These are phyloP conservation scores for Emergomyces orientalis DNA, from an alignment of 2,329 filamentous ascomycete genomes.

Conservation along the genomic window DNA sequence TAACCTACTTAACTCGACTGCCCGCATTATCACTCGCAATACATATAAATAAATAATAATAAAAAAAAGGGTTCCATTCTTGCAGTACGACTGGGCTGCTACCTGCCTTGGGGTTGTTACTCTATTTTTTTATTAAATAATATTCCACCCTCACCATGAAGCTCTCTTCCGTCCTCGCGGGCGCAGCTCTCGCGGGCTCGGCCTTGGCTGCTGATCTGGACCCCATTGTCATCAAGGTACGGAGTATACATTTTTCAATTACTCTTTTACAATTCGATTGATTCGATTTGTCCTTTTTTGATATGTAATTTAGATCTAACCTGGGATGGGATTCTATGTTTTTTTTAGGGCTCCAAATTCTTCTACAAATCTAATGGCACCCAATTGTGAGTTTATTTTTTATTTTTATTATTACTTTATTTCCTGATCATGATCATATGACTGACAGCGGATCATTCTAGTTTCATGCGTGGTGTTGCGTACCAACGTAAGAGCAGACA, in stretches of 20 bases:
- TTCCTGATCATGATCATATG: conserved; percentile 9
- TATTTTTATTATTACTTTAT: conserved; percentile 16
- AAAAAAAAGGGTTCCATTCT: too few relatives aligned
- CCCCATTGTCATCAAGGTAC: conserved; percentile 55
- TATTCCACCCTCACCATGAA: conserved; percentile 50
- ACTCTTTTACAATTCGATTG: neutral
- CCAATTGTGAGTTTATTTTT: conserved; percentile 55
- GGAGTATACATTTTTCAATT: too few relatives aligned
- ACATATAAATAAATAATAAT: too few relatives aligned
- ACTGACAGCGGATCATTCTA: conserved; percentile 21
- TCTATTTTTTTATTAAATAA: conserved; percentile 2
- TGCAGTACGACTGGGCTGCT: neutral
- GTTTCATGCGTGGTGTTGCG: conserved; percentile 83
- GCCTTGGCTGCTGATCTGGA: conserved; percentile 46
- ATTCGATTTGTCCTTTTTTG: neutral
- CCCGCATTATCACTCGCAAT: too few relatives aligned
- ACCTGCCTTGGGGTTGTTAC: neutral
- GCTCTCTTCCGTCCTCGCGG: conserved; percentile 41
- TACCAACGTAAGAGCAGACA: conserved; percentile 58
- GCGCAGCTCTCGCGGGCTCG: conserved; percentile 43
- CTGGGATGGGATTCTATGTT: neutral
- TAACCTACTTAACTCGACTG: neutral
- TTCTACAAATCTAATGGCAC: conserved; percentile 77
- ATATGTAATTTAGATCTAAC: conserved; percentile 8
- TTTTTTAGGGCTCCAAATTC: conserved; percentile 63